phyloP scores from a whole-genome alignment of 768 basidiomycete species.

The Calocybe indica region DNA sequence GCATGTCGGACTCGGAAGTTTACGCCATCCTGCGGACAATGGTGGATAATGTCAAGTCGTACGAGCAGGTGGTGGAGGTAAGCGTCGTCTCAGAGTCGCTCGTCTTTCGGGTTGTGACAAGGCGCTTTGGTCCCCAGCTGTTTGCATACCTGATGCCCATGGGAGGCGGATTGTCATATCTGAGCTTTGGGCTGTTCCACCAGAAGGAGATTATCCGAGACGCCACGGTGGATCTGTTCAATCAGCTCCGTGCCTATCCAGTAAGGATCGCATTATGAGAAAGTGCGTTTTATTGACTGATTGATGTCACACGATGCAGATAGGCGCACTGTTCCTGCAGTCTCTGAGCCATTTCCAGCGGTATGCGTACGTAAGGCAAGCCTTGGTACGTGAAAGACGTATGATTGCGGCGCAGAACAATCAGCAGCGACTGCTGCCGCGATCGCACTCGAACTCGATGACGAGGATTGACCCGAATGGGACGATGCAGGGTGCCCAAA shows the following conservation, averaged over 20 bases:
- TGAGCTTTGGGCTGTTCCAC: slow-evolving; percentile 91
- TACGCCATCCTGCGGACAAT: slow-evolving; percentile 71
- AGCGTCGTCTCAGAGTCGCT: slow-evolving; percentile 2
- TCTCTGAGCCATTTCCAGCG: slow-evolving; percentile 85
- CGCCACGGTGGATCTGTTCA: slow-evolving; percentile 77
- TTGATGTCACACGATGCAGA: slow-evolving; percentile 33
- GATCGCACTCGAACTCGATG: slow-evolving; percentile 28
- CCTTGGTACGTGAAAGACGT: slow-evolving; percentile 55
- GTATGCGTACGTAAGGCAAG: slow-evolving; percentile 82
- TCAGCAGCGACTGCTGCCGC: slow-evolving; percentile 15
- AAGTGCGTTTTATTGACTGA: slow-evolving; percentile 1
- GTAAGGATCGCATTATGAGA: slow-evolving; percentile 38
- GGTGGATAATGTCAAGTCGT: slow-evolving; percentile 64
- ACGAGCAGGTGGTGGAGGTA: slow-evolving; percentile 90
- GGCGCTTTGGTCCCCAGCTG: slow-evolving; percentile 44
- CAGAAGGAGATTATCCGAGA: slow-evolving; percentile 73
- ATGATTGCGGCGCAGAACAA: slow-evolving; percentile 22
- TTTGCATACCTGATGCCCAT: slow-evolving; percentile 72
- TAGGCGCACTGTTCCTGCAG: slow-evolving; percentile 73
- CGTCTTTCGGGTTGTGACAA: background rate
- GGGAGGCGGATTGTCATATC: slow-evolving; percentile 74
- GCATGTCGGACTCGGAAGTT: slow-evolving; percentile 67
- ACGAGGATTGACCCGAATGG: no score
- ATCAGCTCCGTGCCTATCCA: slow-evolving; percentile 68
- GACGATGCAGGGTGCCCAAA: no score